A percentile compares a stretch with the other conserved stretches of the same genome.
These are phyloP conservation scores for Geranomyces variabilis DNA, from an alignment of 192 early-diverging fungal species.

Conservation along the genomic window DNA sequence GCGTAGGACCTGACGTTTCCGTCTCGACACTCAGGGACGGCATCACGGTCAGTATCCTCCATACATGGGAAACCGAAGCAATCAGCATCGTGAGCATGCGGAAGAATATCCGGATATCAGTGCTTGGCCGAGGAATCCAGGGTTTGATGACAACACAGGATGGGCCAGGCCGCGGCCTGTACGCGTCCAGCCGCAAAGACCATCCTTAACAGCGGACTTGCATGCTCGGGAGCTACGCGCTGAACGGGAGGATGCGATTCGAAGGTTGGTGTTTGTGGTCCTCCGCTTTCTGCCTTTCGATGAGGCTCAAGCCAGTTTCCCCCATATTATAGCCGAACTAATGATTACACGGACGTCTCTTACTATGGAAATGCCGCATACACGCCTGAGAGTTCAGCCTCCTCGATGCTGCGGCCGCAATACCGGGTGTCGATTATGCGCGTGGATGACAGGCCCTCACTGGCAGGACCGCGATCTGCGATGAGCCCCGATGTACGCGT, in stretches of 20 bases:
- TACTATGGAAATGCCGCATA: not conserved
- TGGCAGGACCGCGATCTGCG: not conserved
- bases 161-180: constrained; percentile 1
- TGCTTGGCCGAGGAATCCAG: not conserved
- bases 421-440: not conserved
- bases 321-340: not conserved
- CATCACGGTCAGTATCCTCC: constrained; percentile 1
- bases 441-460: not conserved
- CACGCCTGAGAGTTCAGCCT: not conserved
- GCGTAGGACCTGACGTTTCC: not conserved
- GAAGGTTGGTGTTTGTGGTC: not conserved
- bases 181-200: not conserved
- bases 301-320: not conserved
- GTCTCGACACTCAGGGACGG: not conserved
- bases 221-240: constrained; percentile 11
- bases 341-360: not conserved
- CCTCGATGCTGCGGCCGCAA: not conserved
- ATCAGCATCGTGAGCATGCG: constrained; percentile 8
- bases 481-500: too few relatives aligned
- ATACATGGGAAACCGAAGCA: not conserved
- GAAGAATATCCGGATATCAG: not conserved
- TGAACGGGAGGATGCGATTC: not conserved
- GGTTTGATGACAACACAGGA: not conserved
- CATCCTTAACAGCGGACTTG: constrained; percentile 17
- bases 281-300: constrained; percentile 3